Evolutionary conservation across 2,329 filamentous ascomycete genomes (phyloP), one percentile per base, ranked within the genome.

Genomic region (Penicillium hesseltinei): DNA sequence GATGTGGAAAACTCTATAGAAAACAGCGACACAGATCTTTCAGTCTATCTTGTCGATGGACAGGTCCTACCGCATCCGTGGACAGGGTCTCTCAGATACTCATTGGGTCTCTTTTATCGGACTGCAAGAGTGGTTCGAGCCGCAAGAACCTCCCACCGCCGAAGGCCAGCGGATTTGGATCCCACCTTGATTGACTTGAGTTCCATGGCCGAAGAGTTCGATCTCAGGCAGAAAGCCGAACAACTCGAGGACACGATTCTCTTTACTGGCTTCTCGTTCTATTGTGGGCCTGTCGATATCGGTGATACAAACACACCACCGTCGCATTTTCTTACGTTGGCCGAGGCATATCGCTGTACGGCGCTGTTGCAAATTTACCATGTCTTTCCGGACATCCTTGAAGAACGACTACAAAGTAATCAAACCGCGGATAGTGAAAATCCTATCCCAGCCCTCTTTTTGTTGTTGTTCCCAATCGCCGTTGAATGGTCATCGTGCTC

Each of bases 311-410:
- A 66, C 43, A 65, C 64, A 8, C 64, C 64, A 9, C 64, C 64
- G 6, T 60, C 59, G 3, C 64, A 66, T 49, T 66, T 66, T 36
- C 64, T 66, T 11, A 65, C 61, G 17, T 47, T 66, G 25, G 64
- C 64, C 35, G 64, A 66, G 21, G 59, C 58, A 36, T 65, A 66
- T 52, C 64, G 64, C 33, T 66, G 62, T 29, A 56, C 62, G 5
- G 59, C 61, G 10, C 56, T 66, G 5, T 57, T 66, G 17, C 64
- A 66, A 50, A 66, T 66, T 17, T 66, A 66, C 13, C 62, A 65
- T 21, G 62, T 66, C 40, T 66, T 65, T 43, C 62, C 62, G 27
- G 57, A 64, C 2, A 65, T 66, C 15, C 49, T 66, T 2, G 59
- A 62, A 19, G 62, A 65, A 19, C 51, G 64, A 5, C 33, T 66